Evolutionary conservation across 148 eudicot species (phyloP), one percentile per base, ranked within the genome.

Genomic region (Vaccinium myrtillus): DNA sequence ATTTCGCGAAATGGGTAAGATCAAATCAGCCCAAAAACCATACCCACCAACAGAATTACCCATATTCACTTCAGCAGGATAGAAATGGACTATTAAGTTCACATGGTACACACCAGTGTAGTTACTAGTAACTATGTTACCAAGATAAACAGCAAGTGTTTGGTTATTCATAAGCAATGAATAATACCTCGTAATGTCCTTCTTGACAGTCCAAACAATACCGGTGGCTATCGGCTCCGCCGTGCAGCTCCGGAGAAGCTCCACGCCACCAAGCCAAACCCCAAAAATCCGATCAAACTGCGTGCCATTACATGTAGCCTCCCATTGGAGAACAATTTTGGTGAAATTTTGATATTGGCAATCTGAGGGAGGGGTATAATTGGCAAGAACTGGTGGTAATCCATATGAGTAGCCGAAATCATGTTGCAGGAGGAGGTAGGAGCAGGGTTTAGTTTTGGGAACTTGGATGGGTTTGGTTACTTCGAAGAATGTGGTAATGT

Each of bases 101-200:
- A 95, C 99, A 92, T 93, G 96, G 80, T 95, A 95, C 73, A 96
- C 90, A 39, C 98, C 99, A 84, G 98, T 95, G 77, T 92, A 94
- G 82, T 90, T 91, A 23, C 59, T 49, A 81, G 90, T 90, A 83
- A 96, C 82, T 23, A 95, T 19, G 79, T 95, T 96, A 1, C 99
- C 96, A 5, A 96, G 79, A 88, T 92, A 93, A 75, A 96, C 93
- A 77, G 94, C 91, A 23, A 96, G 86, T 0, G 93, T 91, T 61
- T 93, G 92, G 84, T 93, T 90, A 16, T 9, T 84, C 86, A 84
- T 89, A 11, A 93, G 75, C 46, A 96, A 85, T 0, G 95, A 92
- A 27, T 85, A 83, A 67, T 96, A 96, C 93, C 90, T 94, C 1
- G 93, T 88, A 27, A 96, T 71, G 79, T 96, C 98, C 69, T 94